Evolutionary conservation across 2,329 filamentous ascomycete species (phyloP), one percentile per base, ranked within the genome.

Genomic region (Alternaria brassicicola): DNA sequence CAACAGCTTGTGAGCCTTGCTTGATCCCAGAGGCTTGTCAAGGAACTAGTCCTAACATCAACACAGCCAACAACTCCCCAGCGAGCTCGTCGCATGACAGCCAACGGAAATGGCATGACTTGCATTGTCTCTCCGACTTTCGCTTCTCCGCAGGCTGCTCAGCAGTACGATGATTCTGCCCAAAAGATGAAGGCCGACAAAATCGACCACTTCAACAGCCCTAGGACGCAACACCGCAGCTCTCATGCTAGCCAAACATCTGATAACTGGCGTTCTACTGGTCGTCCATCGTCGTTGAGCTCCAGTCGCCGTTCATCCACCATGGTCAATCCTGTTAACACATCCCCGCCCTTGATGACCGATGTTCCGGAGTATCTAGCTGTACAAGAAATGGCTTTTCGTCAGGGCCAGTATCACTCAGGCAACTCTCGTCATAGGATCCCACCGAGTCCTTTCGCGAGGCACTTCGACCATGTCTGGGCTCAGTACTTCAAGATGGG

Each of bases 381-480:
- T 25, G 68, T 71, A 9, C 64, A 71, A 42, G 69, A 69, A 41
- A 62, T 65, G 51, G 69, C 64, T 10, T 69, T 70, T 46, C 68
- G 68, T 46, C 63, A 66, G 31, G 69, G 68, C 28, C 67, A 69
- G 38, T 51, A 59, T 15, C 64, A 68, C 23, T 43, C 42, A 12
- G 52, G 47, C 28, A 55, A 50, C 15, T 28, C 54, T 17, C 47
- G 48, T 4, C 49, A 61, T 19, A 41, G 57, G 6, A 10, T 62
- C 5, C 62, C 68, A 12, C 10, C 58, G 19, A 72, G 58, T 28
- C 68, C 67, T 1, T 72, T 69, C 41, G 52, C 57, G 2, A 51
- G 45, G 23, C 41, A 52, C 7, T 66, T 63, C 23, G 59, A 71
- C 23, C 38, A 57, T 15, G 53, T 67, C 13, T 72, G 69, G 69